phyloP scores from a whole-genome alignment of 352 stramenopile species.

The Phytophthora idaei region DNA sequence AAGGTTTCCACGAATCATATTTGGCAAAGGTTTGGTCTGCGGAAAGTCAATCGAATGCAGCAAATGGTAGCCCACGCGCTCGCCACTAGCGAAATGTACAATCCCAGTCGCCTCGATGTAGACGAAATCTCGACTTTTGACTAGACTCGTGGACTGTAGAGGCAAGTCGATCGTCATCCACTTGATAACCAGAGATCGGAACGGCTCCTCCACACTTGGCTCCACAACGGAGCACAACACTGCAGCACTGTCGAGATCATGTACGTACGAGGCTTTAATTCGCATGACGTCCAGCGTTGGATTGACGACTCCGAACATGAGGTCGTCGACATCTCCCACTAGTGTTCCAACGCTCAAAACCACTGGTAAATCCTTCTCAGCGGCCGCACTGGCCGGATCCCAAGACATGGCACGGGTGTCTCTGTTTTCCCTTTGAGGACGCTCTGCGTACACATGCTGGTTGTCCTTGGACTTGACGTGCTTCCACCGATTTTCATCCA shows the following conservation, averaged over 20 bases:
- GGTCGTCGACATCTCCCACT: constrained; percentile 35
- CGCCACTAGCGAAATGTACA: background rate
- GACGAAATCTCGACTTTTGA: background rate
- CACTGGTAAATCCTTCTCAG: constrained; percentile 10
- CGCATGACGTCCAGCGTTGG: constrained; percentile 37
- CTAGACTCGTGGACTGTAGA: background rate
- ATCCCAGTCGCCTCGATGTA: background rate
- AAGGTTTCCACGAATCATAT: background rate
- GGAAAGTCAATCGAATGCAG: background rate
- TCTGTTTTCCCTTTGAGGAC: background rate
- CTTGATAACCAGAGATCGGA: constrained; percentile 36
- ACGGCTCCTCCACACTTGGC: constrained; percentile 29
- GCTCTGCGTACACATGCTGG: constrained; percentile 20
- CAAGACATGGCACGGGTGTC: background rate
- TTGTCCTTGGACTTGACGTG: constrained; percentile 29
- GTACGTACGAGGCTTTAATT: constrained; percentile 37
- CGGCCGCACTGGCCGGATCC: background rate
- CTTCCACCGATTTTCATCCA: constrained; percentile 21
- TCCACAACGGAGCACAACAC: constrained; percentile 28
- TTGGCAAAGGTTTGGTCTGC: background rate
- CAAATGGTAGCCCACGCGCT: background rate
- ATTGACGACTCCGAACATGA: constrained; percentile 44
- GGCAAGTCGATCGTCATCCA: constrained; percentile 27
- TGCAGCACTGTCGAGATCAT: constrained; percentile 32
- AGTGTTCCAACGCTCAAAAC: constrained; percentile 38